Evolutionary conservation across 1,284 basidiomycete genomes (phyloP).

Genomic region (Singerocomus rubriflavus): DNA sequence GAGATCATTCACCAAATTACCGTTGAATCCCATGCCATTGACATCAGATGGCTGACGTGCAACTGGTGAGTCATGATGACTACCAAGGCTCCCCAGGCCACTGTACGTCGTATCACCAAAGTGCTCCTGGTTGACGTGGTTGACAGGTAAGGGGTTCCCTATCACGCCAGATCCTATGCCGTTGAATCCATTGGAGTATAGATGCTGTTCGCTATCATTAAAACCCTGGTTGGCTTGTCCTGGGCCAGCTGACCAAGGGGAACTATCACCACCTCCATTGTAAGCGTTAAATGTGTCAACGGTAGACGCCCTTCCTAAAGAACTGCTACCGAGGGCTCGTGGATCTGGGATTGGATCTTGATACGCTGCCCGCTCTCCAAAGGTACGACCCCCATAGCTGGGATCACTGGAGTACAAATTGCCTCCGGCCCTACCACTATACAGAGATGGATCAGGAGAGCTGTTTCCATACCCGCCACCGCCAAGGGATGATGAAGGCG

Average conservation of each 20-base stretch:
- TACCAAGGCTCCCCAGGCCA: slow-evolving; percentile 20
- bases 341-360: slow-evolving; percentile 36
- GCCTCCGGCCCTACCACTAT: slow-evolving; percentile 45
- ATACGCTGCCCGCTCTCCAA: slow-evolving; percentile 35
- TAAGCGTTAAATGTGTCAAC: slow-evolving; percentile 46
- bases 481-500: slow-evolving; percentile 68
- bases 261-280: slow-evolving; percentile 31
- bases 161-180: slow-evolving; percentile 18
- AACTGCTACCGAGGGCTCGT: slow-evolving; percentile 34
- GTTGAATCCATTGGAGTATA: slow-evolving; percentile 28
- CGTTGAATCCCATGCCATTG: slow-evolving; percentile 24
- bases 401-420: slow-evolving; percentile 39
- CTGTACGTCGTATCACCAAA: slow-evolving; percentile 25
- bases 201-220: slow-evolving; percentile 22
- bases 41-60: slow-evolving; percentile 22
- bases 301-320: slow-evolving; percentile 35
- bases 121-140: slow-evolving; percentile 28
- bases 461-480: slow-evolving; percentile 56
- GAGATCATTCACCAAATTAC: slow-evolving; percentile 18
- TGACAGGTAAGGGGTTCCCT: slow-evolving; percentile 19
- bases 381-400: slow-evolving; percentile 31
- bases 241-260: slow-evolving; percentile 39
- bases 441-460: slow-evolving; percentile 64
- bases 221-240: slow-evolving; percentile 23
- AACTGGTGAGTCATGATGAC: slow-evolving; percentile 25